Evolutionary conservation across 208 protist genomes (phyloP).

Genomic region (Trichomonas gallinae): DNA sequence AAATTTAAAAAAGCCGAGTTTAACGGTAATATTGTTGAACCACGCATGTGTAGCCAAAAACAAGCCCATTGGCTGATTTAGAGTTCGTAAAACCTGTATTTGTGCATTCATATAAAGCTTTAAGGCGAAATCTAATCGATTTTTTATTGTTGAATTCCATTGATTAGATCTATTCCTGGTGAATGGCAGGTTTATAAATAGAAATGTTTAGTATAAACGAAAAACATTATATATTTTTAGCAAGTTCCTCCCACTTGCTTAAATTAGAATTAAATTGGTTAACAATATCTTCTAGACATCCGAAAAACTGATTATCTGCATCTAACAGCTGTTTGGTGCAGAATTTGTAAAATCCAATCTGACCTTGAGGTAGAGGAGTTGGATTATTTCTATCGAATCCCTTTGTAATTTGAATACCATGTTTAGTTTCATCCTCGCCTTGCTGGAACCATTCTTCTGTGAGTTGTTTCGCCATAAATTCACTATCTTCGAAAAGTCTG

Average conservation of each 20-base stretch:
- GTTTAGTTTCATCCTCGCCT: background rate
- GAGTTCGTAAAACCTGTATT: too few species aligned
- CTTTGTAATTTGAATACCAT: background rate
- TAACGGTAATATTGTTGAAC: too few species aligned
- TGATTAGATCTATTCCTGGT: too few species aligned
- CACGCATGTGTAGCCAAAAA: too few species aligned
- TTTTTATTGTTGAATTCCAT: too few species aligned
- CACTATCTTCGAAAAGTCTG: background rate
- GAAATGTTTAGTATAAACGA: too few species aligned
- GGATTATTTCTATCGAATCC: background rate
- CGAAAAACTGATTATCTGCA: background rate
- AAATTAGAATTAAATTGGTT: background rate
- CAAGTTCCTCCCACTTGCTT: background rate
- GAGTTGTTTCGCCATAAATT: background rate
- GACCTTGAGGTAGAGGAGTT: background rate
- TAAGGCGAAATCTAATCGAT: too few species aligned
- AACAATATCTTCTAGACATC: background rate
- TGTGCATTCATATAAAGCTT: too few species aligned
- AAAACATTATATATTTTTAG: background rate
- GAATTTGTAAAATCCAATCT: slow-evolving; percentile 5
- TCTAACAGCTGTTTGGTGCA: background rate
- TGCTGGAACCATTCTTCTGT: background rate
- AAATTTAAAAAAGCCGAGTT: too few species aligned
- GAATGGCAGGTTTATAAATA: too few species aligned
- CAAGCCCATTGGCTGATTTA: too few species aligned